A percentile compares a stretch with the other conserved stretches of the same genome.
These are phyloP conservation scores for Mucor irregularis DNA, from an alignment of 371 early-diverging fungal genomes.

Conservation along the genomic window DNA sequence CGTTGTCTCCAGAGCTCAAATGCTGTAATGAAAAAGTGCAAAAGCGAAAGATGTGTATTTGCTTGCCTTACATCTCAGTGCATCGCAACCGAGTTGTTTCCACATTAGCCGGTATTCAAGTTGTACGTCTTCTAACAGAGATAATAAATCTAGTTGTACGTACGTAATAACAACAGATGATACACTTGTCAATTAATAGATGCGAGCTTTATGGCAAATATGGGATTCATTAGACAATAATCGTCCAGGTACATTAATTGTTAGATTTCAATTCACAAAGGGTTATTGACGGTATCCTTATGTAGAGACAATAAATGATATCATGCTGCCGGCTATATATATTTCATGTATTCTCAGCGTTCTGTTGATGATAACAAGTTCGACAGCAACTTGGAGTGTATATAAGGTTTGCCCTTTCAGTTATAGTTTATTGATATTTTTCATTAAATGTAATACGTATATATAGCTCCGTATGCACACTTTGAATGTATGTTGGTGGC, in stretches of 20 bases:
- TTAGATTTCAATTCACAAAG: neutral
- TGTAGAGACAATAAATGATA: conserved; percentile 15
- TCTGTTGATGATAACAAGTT: conserved; percentile 16
- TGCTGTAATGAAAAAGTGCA: too few species aligned
- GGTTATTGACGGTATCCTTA: neutral
- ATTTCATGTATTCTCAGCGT: conserved; percentile 21
- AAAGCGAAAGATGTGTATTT: too few species aligned
- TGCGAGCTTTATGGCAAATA: conserved; percentile 9
- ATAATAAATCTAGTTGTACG: neutral
- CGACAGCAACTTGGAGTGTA: conserved; percentile 23
- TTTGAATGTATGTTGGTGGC: conserved; percentile 32
- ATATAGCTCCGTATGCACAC: conserved; percentile 12
- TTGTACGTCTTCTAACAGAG: neutral
- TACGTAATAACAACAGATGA: neutral
- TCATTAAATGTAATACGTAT: neutral
- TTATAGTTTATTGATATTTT: neutral
- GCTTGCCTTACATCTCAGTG: too few species aligned
- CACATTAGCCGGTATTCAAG: conserved; percentile 1
- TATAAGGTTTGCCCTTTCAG: conserved; percentile 13
- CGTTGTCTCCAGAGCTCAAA: neutral
- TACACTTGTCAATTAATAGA: neutral
- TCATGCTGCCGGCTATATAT: conserved; percentile 26
- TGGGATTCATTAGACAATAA: conserved; percentile 12
- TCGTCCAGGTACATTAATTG: conserved; percentile 9
- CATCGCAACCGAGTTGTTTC: neutral